Percentiles rank a stretch among this genome's conserved stretches.
These are phyloP conservation scores for Nymphaea thermarum DNA, from an alignment of 164 flowering plant species.

Conservation along the genomic window DNA sequence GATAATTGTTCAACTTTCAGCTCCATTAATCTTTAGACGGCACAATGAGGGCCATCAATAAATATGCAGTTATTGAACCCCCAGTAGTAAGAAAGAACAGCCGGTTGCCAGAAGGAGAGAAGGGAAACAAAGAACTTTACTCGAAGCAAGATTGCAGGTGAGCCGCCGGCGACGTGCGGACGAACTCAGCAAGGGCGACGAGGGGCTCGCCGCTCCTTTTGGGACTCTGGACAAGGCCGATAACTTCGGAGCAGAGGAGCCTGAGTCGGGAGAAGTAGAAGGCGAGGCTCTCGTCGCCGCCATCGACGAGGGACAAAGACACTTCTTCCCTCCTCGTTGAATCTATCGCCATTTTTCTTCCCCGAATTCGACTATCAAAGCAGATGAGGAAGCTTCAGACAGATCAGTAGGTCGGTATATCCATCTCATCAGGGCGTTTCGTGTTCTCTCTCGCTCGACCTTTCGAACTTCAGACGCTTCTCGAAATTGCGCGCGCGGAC, in stretches of 20 bases:
- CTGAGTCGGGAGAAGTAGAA: slow-evolving; percentile 33
- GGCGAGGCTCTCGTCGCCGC: background rate
- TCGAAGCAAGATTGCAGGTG: slow-evolving; percentile 59
- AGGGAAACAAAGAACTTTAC: slow-evolving; percentile 21
- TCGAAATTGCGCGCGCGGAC: too few relatives aligned
- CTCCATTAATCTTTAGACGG: too few relatives aligned
- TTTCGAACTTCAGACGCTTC: too few relatives aligned
- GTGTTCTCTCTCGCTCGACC: too few relatives aligned
- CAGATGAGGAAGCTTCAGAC: too few relatives aligned
- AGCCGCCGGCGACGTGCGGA: slow-evolving; percentile 26
- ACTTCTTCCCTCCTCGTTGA: background rate
- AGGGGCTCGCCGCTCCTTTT: slow-evolving; percentile 14
- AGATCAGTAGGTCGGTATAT: too few relatives aligned
- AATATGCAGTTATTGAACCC: too few relatives aligned
- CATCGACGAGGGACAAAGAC: background rate
- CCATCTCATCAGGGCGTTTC: too few relatives aligned
- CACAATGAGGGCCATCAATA: too few relatives aligned
- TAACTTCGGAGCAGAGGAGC: slow-evolving; percentile 36
- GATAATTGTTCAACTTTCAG: too few relatives aligned
- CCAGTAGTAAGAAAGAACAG: too few relatives aligned
- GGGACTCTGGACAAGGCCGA: slow-evolving; percentile 46
- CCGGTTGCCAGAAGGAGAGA: background rate
- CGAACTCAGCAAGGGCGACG: slow-evolving; percentile 27
- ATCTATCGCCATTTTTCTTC: background rate
- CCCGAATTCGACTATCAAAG: too few relatives aligned